Base-by-base conservation (phyloP, 192 early-diverging fungal genomes). In the Pilaira anomala region DNA sequence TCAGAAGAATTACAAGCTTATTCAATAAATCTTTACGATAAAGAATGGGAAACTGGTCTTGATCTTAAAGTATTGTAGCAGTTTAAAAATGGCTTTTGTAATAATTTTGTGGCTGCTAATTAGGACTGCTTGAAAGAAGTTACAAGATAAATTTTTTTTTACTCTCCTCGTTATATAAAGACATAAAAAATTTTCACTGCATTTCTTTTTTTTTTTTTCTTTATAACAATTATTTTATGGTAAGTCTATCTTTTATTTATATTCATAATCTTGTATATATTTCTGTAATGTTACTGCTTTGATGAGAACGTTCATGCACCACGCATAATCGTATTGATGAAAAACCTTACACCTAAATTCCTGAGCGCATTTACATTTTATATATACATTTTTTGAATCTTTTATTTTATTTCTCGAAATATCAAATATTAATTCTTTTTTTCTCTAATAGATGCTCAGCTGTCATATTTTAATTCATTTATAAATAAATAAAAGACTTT, bases 231-330 rank as follows among this genome's bases (percentile, higher is more conserved):
- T 39, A 53, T 42, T 40, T 48, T 53, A 7, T 44, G 24, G 62
- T 63, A 48, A 40, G 26, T 63, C 21, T 16, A 36, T 9, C 11
- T 36, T 36, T 9, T 36, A 36, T n/a, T n/a, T 24, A 19, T 51
- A 24, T 13, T 18, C 22, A 36, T 50, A 48, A 25, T 62, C 12
- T 50, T 24, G 19, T 48, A n/a, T 50, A 18, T 62, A n/a, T 33
- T 33, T 28, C 7, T 29, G 29, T 24, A 40, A 41, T 41, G 24
- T 24, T 21, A 45, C 22, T 52, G 62, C 62, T 19, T 48, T 63
- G 62, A 63, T 63, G 62, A 63, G 44, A 45, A 63, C 22, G 16
- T 53, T 63, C 62, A 63, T 63, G 62, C 62, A 63, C 62, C 62
- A 63, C 62, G 62, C 62, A 63, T 9, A 63, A 63, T 48, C 33